Evolutionary conservation across 2,329 filamentous ascomycete genomes (phyloP).

Genomic region (Pseudogymnoascus sp.): DNA sequence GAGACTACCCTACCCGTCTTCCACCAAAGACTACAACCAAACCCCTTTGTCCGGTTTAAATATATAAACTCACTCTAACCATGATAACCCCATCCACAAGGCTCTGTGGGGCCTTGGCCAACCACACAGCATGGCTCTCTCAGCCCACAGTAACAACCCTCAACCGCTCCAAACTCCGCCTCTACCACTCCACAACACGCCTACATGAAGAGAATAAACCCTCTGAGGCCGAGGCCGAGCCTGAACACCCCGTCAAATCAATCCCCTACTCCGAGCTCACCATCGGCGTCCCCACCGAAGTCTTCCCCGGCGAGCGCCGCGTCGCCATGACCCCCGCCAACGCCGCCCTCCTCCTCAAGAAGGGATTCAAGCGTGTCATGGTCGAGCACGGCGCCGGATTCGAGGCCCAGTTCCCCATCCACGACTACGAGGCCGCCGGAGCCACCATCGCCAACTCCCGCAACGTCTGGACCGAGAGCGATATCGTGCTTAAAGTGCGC

Average conservation of each 20-base stretch:
- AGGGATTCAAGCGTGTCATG: constrained; percentile 69
- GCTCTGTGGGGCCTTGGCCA: constrained; percentile 6
- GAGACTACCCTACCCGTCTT: neutral
- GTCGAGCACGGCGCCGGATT: constrained; percentile 74
- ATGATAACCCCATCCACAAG: constrained; percentile 4
- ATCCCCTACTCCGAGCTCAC: constrained; percentile 61
- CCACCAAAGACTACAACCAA: neutral
- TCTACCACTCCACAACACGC: neutral
- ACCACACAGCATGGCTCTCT: constrained; percentile 2
- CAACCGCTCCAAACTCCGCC: neutral
- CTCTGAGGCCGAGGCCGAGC: neutral
- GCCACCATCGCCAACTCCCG: constrained; percentile 64
- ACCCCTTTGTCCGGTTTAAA: too few species aligned
- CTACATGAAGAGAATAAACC: neutral
- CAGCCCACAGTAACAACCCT: neutral
- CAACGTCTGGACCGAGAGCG: constrained; percentile 62
- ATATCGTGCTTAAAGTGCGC: constrained; percentile 80
- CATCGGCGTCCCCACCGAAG: constrained; percentile 72
- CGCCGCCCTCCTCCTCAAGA: constrained; percentile 72
- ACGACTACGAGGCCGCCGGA: constrained; percentile 68
- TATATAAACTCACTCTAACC: neutral
- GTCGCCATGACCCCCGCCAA: constrained; percentile 82
- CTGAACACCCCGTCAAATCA: neutral
- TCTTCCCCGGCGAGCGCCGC: constrained; percentile 68
- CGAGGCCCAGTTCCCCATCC: constrained; percentile 67